Conservation (phyloP, 2,329 filamentous ascomycete genomes). For the Fusarium guadeloupense region DNA sequence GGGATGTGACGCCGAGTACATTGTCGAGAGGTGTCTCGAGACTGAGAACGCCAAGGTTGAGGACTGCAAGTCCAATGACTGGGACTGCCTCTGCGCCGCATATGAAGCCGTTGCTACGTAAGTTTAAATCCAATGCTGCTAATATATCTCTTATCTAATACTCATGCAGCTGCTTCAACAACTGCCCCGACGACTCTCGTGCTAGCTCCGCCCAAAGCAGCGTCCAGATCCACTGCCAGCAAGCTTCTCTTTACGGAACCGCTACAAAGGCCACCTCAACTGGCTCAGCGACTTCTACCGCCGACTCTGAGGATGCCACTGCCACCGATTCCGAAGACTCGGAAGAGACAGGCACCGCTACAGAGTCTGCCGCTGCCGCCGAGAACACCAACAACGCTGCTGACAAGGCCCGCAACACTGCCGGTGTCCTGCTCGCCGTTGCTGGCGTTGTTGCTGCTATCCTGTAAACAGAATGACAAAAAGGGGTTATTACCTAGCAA, state of each 20-base stretch:
- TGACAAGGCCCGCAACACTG: slow-evolving; percentile 46
- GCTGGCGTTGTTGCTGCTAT: slow-evolving; percentile 52
- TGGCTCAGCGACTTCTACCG: slow-evolving; percentile 29
- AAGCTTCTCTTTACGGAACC: slow-evolving; percentile 56
- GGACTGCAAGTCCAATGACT: slow-evolving; percentile 54
- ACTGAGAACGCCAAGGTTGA: slow-evolving; percentile 52
- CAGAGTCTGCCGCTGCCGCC: slow-evolving; percentile 31
- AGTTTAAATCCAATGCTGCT: slow-evolving; percentile 31
- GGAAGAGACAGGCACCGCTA: slow-evolving; percentile 27
- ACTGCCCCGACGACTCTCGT: slow-evolving; percentile 62
- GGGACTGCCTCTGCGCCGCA: slow-evolving; percentile 57
- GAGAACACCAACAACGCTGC: slow-evolving; percentile 43
- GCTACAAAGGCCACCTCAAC: slow-evolving; percentile 42
- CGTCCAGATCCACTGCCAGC: slow-evolving; percentile 56
- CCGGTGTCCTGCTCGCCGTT: slow-evolving; percentile 49
- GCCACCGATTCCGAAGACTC: slow-evolving; percentile 33
- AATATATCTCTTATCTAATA: slow-evolving; percentile 7
- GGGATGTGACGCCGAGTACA: slow-evolving; percentile 57
- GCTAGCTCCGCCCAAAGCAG: slow-evolving; percentile 48
- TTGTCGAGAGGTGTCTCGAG: slow-evolving; percentile 56
- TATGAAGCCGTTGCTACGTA: slow-evolving; percentile 58
- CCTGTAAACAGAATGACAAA: slow-evolving; percentile 42
- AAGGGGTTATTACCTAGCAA: slow-evolving; percentile 3
- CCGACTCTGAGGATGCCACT: slow-evolving; percentile 24
- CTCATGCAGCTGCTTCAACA: slow-evolving; percentile 60